These are phyloP conservation scores for Vitis cinerea DNA, from an alignment of 164 flowering plant genomes.

Conservation along the genomic window DNA sequence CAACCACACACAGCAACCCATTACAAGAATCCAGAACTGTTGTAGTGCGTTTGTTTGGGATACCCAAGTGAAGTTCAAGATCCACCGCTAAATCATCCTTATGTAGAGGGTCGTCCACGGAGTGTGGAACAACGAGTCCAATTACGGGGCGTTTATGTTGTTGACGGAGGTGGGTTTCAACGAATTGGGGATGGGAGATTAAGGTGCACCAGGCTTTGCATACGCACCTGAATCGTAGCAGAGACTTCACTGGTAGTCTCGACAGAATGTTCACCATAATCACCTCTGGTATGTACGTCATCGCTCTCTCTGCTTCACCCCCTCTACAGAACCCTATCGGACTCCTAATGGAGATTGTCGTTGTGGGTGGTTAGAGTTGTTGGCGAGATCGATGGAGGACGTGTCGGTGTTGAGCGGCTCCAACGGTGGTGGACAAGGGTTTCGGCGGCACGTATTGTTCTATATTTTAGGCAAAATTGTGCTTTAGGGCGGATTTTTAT, in stretches of 20 bases:
- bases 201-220: slow-evolving; percentile 16
- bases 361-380: too few relatives aligned
- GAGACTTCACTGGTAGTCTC: slow-evolving; percentile 13
- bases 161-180: slow-evolving; percentile 18
- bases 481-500: too few relatives aligned
- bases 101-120: too few relatives aligned
- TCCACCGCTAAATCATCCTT: neutral
- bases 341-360: too few relatives aligned
- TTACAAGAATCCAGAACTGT: slow-evolving; percentile 26
- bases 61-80: slow-evolving; percentile 7
- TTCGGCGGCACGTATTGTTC: too few relatives aligned
- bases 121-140: too few relatives aligned
- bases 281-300: neutral
- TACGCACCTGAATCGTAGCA: slow-evolving; percentile 18
- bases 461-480: too few relatives aligned
- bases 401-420: too few relatives aligned
- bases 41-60: neutral
- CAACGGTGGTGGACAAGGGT: too few relatives aligned
- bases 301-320: too few relatives aligned
- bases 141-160: neutral
- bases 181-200: slow-evolving; percentile 16
- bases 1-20: slow-evolving; percentile 24
- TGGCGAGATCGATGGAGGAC: too few relatives aligned
- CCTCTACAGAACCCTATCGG: too few relatives aligned
- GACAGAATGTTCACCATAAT: slow-evolving; percentile 13